Base-by-base conservation (phyloP, 257 asterid species). In the Solanum ahanhuiri region DNA sequence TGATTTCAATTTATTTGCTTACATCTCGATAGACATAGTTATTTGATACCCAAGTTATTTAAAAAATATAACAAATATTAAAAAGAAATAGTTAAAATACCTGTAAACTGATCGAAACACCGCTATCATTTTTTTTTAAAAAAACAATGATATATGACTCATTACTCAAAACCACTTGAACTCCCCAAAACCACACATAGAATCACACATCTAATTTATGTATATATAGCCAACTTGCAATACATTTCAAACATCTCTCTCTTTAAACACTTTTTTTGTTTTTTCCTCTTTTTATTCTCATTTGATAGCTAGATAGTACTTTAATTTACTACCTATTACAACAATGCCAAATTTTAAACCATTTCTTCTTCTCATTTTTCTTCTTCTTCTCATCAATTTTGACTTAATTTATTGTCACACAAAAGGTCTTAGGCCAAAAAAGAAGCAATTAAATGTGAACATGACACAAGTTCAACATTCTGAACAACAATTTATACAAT, bases 401-500 rank as follows among this genome's bases (percentile, higher is more conserved):
- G 83, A 79, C 54, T 45, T 23, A 14, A 79, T 58, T 57, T 82
- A 43, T 58, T 90, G 93, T 87, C 98, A 92, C 90, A 93, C 90
- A 76, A 93, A 95, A 82, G 92, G 93, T 5, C 67, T 92, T n/a
- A 88, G 89, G 83, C 93, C 92, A 9, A 91, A 83, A 91, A 87
- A 69, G 69, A 71, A 77, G 23, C 87, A 81, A 71, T 48, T 91
- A 8, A 34, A 91, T 11, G 92, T 72, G 71, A 93, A 95, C 31
- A 88, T 71, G 92, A 95, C 95, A 3, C 89, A 92, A 87, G 90
- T 88, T 9, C 90, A 89, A 37, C 39, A 93, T 34, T 94, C 98
- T 2, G 98, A 94, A 81, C 91, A 90, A 70, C 95, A 94, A 81
- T 96, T 96, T 90, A 92, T 93, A 94, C 92, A 91, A 85, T 96